Base-by-base conservation (phyloP, 331 rosid genomes). In the Dryas integrifolia region DNA sequence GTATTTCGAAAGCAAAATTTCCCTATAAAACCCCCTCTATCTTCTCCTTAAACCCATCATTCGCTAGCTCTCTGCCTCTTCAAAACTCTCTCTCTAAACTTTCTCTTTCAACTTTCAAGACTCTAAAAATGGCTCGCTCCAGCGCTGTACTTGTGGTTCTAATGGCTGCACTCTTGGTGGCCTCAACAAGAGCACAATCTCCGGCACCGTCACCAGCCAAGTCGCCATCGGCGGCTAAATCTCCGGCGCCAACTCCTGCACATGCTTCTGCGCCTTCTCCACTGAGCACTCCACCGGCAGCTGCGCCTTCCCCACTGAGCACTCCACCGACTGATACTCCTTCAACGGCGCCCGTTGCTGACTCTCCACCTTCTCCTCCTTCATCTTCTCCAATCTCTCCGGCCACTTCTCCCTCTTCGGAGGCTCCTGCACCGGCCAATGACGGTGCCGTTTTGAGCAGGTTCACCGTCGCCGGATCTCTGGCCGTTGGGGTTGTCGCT, bases 401-500 rank as follows among this genome's bases (percentile, higher is more conserved):
- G 4, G 72, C 55, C 0, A 1, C 3, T 15, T 7, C 77, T 72
- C 73, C 85, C 1, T 43, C 82, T 30, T 3, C 65, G 41, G 73
- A 65, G 18, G 84, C 65, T 1, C 82, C 79, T 0, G n/a, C 65
- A 0, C 65, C 85, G 0, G 57, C 77, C 3, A 9, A 0, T 3
- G 72, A 12, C 58, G 70, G 76, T 16, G 78, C 74, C 18, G 75
- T n/a, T 52, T 39, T 49, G 0, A 24, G 69, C 52, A 38, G 66
- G 3, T 16, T 30, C 3, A 38, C 77, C 7, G 47, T 81, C 53
- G 73, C 66, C 15, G 84, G 84, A 48, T 58, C 81, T 13, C 3
- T 59, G 58, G 74, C 72, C 55, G 18, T 71, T 11, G 81, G 57
- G 5, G 70, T 53, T 7, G 15, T 76, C 6, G 81, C 72, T 4